These are phyloP conservation scores for Sanghuangporus baumii DNA, from an alignment of 1,284 basidiomycete species.

Conservation along the genomic window DNA sequence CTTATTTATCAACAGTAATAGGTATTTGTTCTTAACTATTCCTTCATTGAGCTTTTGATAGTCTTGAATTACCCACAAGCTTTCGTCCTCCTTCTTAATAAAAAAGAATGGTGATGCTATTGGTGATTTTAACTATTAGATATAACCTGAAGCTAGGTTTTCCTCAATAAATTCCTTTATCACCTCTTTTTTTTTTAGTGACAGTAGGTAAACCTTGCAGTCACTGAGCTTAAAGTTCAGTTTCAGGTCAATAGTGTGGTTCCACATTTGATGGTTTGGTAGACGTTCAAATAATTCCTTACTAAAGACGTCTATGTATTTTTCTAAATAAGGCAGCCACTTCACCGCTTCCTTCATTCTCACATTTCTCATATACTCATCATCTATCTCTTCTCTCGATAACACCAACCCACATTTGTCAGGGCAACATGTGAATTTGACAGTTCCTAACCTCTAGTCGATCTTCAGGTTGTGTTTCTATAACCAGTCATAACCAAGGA, in stretches of 20 bases:
- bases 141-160: background rate
- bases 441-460: background rate
- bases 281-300: background rate
- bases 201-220: background rate
- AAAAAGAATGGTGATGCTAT: background rate
- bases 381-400: background rate
- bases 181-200: background rate
- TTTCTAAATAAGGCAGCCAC: background rate
- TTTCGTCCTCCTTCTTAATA: background rate
- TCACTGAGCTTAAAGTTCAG: background rate
- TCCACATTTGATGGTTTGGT: background rate
- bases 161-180: background rate
- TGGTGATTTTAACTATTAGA: background rate
- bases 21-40: slow-evolving; percentile 33
- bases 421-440: background rate
- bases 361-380: background rate
- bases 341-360: background rate
- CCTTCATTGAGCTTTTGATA: slow-evolving; percentile 33
- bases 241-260: background rate
- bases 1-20: slow-evolving; percentile 32
- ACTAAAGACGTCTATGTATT: background rate
- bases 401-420: background rate
- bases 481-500: slow-evolving; percentile 17
- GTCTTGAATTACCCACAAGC: slow-evolving; percentile 16
- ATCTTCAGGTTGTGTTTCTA: background rate